Base-by-base conservation (phyloP, 495 filamentous ascomycete genomes). In the Massariosphaeria phaeospora region DNA sequence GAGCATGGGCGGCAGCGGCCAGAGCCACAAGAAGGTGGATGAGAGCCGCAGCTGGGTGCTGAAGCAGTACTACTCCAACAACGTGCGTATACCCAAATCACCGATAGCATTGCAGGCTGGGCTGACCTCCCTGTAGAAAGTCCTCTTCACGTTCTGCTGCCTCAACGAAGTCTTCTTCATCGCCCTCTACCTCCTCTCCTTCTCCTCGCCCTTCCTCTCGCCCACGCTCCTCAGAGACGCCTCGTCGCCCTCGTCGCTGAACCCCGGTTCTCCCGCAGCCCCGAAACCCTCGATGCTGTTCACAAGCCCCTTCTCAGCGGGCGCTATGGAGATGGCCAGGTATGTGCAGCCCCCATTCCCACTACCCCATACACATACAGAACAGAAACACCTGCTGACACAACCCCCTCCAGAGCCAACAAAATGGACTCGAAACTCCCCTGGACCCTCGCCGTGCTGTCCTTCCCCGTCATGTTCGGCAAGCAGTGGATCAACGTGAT, bases 81-180 rank as follows among this genome's bases (percentile, higher is more conserved):
- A 86, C 78, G 93, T 96, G 70, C 48, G 79, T 73, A 44, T 45
- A 41, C 46, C 26, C 10, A n/a, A n/a, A 50, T 57, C 25, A 41
- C 21, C 18, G 20, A 42, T 60, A 30, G 38, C 26, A 40, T 34
- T 31, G 29, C 40, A 27, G 1, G n/a, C 13, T 31, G 11, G 7
- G 21, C 62, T 57, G 45, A 61, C 21, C 43, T 30, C 46, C 26
- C 40, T 40, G 41, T 66, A 98, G 94, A 84, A 75, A 54, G 90
- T 99, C 17, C 79, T 99, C 49, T 97, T 97, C 77, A 65, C 86
- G 56, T 88, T 85, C 74, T 99, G 94, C 72, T 77, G 81, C 39
- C 73, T 93, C 29, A 97, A 97, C 70, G 94, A 99, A 71, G 69
- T 87, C 52, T 97, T 95, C 77, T 99, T 97, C 76, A 90, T 99